These are phyloP conservation scores for Heliosperma pusillum DNA, from an alignment of 148 eudicot genomes.

Conservation along the genomic window DNA sequence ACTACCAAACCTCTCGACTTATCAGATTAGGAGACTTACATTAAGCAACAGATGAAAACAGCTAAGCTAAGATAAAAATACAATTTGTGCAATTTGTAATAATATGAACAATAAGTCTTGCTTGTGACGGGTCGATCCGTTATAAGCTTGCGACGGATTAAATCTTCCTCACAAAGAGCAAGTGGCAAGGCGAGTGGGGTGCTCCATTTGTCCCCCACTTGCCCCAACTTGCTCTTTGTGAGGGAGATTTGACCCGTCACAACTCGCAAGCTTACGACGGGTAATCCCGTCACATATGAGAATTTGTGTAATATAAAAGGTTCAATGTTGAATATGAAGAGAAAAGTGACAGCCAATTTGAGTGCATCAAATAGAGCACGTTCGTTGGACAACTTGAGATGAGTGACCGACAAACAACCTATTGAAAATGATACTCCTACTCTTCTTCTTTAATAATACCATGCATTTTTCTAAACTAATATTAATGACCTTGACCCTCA, in stretches of 20 bases:
- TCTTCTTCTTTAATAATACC: background rate
- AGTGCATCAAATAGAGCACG: constrained; percentile 2
- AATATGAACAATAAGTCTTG: no score
- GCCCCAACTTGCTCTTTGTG: no score
- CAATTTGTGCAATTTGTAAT: no score
- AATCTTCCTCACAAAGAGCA: no score
- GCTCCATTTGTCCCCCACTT: no score
- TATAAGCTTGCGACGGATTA: no score
- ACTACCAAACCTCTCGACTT: background rate
- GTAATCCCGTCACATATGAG: no score
- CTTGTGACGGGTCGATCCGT: no score
- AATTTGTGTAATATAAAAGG: no score
- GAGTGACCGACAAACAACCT: constrained; percentile 24
- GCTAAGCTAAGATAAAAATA: background rate
- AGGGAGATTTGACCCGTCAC: no score
- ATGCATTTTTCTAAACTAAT: background rate
- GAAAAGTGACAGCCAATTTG: background rate
- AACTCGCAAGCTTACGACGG: no score
- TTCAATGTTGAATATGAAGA: background rate
- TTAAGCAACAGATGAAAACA: background rate
- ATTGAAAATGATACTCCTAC: background rate
- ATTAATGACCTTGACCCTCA: constrained; percentile 2
- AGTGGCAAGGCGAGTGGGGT: no score
- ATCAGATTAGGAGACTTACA: background rate
- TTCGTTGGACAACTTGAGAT: constrained; percentile 9